Conservation (phyloP, 2,329 filamentous ascomycete genomes). For the Chrysosphaeria jannelii region DNA sequence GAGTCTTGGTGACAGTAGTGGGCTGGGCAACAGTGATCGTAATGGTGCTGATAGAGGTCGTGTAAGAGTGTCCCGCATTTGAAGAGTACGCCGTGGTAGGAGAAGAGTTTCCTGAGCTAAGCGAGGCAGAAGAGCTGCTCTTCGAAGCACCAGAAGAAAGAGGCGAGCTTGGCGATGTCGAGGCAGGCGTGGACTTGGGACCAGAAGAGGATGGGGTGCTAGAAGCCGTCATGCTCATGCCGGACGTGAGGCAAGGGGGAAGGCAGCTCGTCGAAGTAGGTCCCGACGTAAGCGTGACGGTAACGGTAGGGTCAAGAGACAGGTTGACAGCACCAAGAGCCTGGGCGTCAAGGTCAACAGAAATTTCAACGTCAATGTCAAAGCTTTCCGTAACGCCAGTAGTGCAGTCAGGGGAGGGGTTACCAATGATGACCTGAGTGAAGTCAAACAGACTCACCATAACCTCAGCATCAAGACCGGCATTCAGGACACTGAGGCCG, state of each 20-base stretch:
- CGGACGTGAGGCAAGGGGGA: constrained; percentile 1
- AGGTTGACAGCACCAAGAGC: constrained; percentile 5
- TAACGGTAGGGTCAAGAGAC: constrained; percentile 6
- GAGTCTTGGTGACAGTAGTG: too few species aligned
- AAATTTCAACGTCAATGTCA: constrained; percentile 6
- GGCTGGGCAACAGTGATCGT: background rate
- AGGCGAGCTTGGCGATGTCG: background rate
- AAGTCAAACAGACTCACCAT: constrained; percentile 9
- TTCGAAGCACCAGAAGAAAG: background rate
- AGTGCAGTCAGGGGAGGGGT: constrained; percentile 1
- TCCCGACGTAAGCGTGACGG: constrained; percentile 6
- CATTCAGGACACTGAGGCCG: constrained; percentile 6
- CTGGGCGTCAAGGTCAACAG: constrained; percentile 6
- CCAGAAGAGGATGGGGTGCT: background rate
- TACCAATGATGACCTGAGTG: constrained; percentile 6
- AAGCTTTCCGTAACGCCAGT: constrained; percentile 5
- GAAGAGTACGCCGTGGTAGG: too few species aligned
- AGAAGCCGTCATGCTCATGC: background rate
- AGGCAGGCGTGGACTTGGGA: background rate
- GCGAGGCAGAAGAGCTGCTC: background rate
- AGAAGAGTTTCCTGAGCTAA: background rate
- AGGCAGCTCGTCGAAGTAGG: constrained; percentile 4
- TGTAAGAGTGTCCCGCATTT: too few species aligned
- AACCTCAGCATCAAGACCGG: constrained; percentile 7
- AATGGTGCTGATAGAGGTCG: background rate